phyloP scores from a whole-genome alignment of 345 rosid genomes.

The Triadica sebifera region DNA sequence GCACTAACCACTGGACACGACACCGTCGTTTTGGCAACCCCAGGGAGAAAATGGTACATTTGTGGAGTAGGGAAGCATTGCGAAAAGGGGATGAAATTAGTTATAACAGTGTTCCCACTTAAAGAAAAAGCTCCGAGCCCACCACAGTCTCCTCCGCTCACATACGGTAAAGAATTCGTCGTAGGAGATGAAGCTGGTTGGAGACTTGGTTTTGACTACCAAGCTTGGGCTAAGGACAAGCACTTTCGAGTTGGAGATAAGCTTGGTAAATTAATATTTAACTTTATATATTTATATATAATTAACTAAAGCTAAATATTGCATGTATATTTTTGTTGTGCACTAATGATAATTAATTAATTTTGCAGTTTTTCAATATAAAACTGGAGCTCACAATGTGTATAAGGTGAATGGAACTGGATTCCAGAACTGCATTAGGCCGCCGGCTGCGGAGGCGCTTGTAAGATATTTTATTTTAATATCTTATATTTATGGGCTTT shows the following conservation, averaged over 20 bases:
- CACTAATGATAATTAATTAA: no score
- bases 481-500: no score
- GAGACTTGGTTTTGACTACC: constrained; percentile 33
- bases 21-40: constrained; percentile 11
- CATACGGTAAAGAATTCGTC: constrained; percentile 21
- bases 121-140: constrained; percentile 1
- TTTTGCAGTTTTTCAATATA: constrained; percentile 27
- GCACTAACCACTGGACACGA: constrained; percentile 16
- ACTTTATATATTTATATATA: no score
- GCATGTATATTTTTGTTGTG: not conserved
- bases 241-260: constrained; percentile 37
- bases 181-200: constrained; percentile 38
- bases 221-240: constrained; percentile 35
- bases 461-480: no score
- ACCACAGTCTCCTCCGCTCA: not conserved
- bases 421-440: constrained; percentile 22
- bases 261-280: constrained; percentile 19
- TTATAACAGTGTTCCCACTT: constrained; percentile 10
- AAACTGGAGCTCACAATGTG: constrained; percentile 17
- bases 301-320: no score
- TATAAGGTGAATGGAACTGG: constrained; percentile 29
- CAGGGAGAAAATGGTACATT: constrained; percentile 22
- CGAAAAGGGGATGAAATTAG: constrained; percentile 10
- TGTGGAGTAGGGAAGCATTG: constrained; percentile 23
- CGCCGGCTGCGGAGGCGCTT: constrained; percentile 2